These are phyloP conservation scores for Zymoseptoria passerinii DNA, from an alignment of 2,329 filamentous ascomycete genomes.

Conservation along the genomic window DNA sequence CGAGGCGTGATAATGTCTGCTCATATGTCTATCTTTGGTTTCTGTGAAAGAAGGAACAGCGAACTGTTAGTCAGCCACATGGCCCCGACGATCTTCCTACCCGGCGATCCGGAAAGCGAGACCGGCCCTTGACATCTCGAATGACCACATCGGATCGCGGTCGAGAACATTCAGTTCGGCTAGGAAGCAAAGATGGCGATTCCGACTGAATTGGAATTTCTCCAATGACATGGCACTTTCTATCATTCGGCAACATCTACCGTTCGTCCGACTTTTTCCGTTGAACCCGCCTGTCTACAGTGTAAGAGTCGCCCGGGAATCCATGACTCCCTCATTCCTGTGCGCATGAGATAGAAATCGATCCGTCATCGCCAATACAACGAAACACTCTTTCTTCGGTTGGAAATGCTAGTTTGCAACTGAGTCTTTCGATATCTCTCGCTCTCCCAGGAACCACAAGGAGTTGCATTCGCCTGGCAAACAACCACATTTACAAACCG, in stretches of 20 bases:
- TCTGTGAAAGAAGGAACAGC: not conserved
- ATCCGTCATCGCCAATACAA: not conserved
- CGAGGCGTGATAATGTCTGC: not conserved
- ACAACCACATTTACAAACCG: not conserved
- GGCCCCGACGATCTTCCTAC: not conserved
- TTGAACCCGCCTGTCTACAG: not conserved
- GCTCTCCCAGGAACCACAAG: not conserved
- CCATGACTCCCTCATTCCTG: conserved; percentile 4
- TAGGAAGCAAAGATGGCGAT: not conserved
- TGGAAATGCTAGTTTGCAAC: not conserved
- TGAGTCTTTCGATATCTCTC: conserved; percentile 2
- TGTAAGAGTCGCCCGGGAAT: not conserved
- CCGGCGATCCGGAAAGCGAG: not conserved
- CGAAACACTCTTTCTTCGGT: not conserved
- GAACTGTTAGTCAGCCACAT: not conserved
- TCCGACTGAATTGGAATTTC: not conserved
- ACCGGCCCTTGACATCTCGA: conserved; percentile 1
- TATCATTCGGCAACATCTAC: not conserved
- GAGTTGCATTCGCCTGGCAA: not conserved
- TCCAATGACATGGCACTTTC: not conserved
- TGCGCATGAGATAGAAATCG: not conserved
- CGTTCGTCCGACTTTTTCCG: not conserved
- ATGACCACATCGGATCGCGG: conserved; percentile 3
- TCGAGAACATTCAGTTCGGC: not conserved
- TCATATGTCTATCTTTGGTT: not conserved